Conservation (phyloP, 2,329 filamentous ascomycete genomes). For the Geosmithia morbida region DNA sequence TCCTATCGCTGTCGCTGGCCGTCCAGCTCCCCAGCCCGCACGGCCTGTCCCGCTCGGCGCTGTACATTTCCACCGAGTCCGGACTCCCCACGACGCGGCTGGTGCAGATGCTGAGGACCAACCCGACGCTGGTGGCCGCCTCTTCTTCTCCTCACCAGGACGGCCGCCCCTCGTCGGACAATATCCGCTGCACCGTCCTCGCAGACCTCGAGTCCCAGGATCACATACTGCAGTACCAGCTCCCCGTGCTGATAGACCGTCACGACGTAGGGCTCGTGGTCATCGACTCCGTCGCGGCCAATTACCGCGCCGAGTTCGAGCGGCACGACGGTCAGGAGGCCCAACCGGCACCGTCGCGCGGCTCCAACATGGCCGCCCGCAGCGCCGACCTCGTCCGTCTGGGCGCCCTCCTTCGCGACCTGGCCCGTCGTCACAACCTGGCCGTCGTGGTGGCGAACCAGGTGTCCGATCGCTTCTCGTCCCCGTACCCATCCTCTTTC, state of each 20-base stretch:
- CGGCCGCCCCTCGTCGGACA: conserved; percentile 48
- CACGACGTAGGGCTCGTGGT: conserved; percentile 70
- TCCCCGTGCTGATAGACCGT: conserved; percentile 68
- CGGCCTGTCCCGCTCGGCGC: conserved; percentile 56
- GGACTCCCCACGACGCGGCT: conserved; percentile 71
- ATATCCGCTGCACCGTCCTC: conserved; percentile 67
- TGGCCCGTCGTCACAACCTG: conserved; percentile 61
- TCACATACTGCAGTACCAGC: conserved; percentile 84
- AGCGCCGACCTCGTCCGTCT: conserved; percentile 64
- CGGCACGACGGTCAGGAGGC: conserved; percentile 26
- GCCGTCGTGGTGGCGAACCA: conserved; percentile 92
- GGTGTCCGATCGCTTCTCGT: conserved; percentile 71
- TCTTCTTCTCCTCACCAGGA: neutral
- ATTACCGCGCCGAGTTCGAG: conserved; percentile 86
- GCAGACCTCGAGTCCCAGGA: conserved; percentile 91
- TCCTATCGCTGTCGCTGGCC: conserved; percentile 71
- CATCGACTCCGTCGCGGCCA: conserved; percentile 85
- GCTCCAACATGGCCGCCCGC: conserved; percentile 56
- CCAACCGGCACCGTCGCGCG: conserved; percentile 14
- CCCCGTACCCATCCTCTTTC: neutral
- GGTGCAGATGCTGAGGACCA: conserved; percentile 56
- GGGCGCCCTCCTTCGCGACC: conserved; percentile 57
- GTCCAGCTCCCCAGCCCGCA: conserved; percentile 62
- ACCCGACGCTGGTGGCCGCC: conserved; percentile 38
- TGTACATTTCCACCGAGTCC: conserved; percentile 92